Evolutionary conservation across 176 grass and related monocot species (phyloP), one percentile per base, ranked within the genome.

Genomic region (Bothriochloa decipiens): DNA sequence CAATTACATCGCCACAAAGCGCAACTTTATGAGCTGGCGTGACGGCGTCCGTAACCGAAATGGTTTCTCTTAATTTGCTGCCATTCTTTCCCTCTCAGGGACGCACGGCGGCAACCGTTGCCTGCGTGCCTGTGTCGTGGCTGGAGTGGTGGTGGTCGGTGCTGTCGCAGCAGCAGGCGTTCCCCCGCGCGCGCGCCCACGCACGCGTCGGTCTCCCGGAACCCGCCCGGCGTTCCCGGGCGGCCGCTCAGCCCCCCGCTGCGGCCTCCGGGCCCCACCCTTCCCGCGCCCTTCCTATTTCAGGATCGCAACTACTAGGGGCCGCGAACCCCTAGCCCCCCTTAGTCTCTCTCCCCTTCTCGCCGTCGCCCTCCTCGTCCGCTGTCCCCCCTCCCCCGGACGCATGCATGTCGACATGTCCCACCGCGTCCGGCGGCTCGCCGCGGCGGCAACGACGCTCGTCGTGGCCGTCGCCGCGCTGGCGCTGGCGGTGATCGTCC

Each of bases 201-300:
- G 10, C 15, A 52, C 49, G 17, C 17, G 50, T 18, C 5, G 17
- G 17, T 20, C 50, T 18, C 17, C 17, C 7, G 50, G 3, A 20
- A 20, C 50, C 15, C 76, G 28, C 45, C 45, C 43, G 50, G 28
- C 16, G 79, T 86, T 83, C 84, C 84, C 84, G 84, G 75, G 37
- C 23, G 49, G 7, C 86, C 86, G 11, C 81, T 80, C 90, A 18
- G 65, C 36, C 3, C 33, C 26, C 37, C 53, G 72, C 46, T 16
- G 28, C 57, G 36, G 17, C 61, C 82, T 41, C 50, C 50, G 33
- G 37, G 50, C 76, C 36, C 27, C 83, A 28, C 67, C 23, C 7
- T 58, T 20, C 41, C 84, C 67, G 49, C n/a, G 22, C 4, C 81
- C 46, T 50, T 83, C 75, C 88, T 85, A 85, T 81, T 83, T 86